Conservation (phyloP, 1,284 basidiomycete species). For the Fomitiporia mediterranea region DNA sequence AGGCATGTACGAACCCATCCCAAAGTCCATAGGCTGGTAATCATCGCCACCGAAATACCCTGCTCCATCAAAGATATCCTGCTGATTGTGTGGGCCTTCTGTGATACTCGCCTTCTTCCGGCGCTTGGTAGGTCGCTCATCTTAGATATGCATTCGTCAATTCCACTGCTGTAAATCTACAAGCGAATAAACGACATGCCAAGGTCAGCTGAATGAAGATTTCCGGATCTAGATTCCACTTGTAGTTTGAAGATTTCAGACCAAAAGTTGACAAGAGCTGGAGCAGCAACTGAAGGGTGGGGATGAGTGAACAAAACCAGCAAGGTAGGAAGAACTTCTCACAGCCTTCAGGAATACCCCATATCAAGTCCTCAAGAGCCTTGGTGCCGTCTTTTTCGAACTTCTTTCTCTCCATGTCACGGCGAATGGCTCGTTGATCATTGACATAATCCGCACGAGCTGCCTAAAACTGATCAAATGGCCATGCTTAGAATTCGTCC, state of each 20-base stretch:
- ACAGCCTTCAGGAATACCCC: constrained; percentile 64
- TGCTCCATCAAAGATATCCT: background rate
- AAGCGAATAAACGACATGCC: constrained; percentile 24
- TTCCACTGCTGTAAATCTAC: background rate
- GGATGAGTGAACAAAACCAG: constrained; percentile 15
- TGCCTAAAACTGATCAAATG: too few species aligned
- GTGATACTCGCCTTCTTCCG: background rate
- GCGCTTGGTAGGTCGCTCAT: constrained; percentile 7
- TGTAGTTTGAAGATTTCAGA: constrained; percentile 61
- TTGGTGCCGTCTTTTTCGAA: constrained; percentile 50
- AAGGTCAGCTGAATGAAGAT: constrained; percentile 36
- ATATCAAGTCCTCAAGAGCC: constrained; percentile 59
- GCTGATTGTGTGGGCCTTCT: background rate
- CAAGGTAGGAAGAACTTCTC: constrained; percentile 27
- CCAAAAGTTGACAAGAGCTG: constrained; percentile 66
- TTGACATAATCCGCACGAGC: constrained; percentile 65
- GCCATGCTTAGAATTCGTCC: too few species aligned
- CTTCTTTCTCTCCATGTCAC: constrained; percentile 47
- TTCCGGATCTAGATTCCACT: constrained; percentile 55
- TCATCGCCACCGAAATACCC: background rate
- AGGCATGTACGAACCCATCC: background rate
- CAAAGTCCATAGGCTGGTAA: constrained; percentile 7
- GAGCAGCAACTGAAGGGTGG: constrained; percentile 53
- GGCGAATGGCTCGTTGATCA: constrained; percentile 50
- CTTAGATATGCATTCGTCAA: background rate